These are phyloP conservation scores for Gastrolobium villosum DNA, from an alignment of 306 rosid species.

Conservation along the genomic window DNA sequence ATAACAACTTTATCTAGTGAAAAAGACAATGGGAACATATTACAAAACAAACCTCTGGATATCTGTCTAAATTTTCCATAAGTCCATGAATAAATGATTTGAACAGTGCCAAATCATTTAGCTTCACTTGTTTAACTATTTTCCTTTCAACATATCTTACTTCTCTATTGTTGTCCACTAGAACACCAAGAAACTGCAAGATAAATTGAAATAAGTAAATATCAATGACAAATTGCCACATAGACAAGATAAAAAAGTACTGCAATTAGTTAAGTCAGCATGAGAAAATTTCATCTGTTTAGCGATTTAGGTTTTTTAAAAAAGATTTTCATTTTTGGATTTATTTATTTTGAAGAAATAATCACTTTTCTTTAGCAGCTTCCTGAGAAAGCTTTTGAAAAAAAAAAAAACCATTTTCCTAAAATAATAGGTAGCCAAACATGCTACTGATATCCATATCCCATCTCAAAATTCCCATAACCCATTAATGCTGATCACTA, in stretches of 20 bases:
- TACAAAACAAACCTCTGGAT: constrained; percentile 66
- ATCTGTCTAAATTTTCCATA: constrained; percentile 64
- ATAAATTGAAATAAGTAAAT: constrained; percentile 33
- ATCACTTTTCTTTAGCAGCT: too few species aligned
- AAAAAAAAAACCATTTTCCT: too few species aligned
- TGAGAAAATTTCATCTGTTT: constrained; percentile 21
- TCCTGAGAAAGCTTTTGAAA: too few species aligned
- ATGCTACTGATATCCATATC: not conserved
- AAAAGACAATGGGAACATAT: constrained; percentile 7
- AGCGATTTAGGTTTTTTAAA: constrained; percentile 13
- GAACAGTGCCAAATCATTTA: constrained; percentile 60
- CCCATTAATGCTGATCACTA: not conserved
- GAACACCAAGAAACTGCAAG: constrained; percentile 83
- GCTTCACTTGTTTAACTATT: constrained; percentile 71
- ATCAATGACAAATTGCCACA: constrained; percentile 16
- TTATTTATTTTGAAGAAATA: too few species aligned
- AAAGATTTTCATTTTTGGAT: not conserved
- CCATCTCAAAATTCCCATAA: constrained; percentile 10
- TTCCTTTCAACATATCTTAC: constrained; percentile 72
- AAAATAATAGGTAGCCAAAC: too few species aligned
- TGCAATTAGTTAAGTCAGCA: constrained; percentile 7
- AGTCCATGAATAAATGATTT: constrained; percentile 68
- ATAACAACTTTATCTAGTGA: constrained; percentile 27
- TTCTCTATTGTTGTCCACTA: constrained; percentile 57
- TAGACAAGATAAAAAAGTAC: not conserved